Evolutionary conservation across 352 stramenopile genomes (phyloP), one percentile per base, ranked within the genome.

Genomic region (Phytopythium cucurbitacearum): DNA sequence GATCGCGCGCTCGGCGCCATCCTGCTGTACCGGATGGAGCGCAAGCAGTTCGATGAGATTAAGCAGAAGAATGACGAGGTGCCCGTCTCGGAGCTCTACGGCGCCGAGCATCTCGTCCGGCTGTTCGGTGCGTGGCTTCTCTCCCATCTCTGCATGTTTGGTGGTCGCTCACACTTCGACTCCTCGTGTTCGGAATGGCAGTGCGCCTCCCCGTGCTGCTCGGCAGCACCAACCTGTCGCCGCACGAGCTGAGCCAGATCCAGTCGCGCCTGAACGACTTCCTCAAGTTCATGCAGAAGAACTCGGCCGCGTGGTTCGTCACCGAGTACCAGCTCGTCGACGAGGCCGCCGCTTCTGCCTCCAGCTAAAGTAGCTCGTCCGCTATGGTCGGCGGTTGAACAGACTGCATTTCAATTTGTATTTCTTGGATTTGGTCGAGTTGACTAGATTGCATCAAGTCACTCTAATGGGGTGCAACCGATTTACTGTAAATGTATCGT

Each of bases 21-120:
- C 59, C 56, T 98, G 51, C 72, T 98, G 12, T 98, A 98, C 57
- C 76, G 77, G 13, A 84, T 95, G 63, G 91, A 98, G 59, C 84
- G 90, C 40, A 67, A 70, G 49, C 91, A 98, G 76, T 97, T 91
- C 59, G 68, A 94, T 40, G 65, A 92, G 41, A 71, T 95, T 28
- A 72, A 81, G 57, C 62, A 80, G 45, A 71, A 75, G 47, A 64
- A 87, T 44, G 59, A 72, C 35, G 73, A 82, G 42, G 73, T 69
- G 53, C 74, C 73, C 37, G 72, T 93, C 15, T 93, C 85, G n/a
- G 68, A 97, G 60, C 84, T 97, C 32, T 98, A 98, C 59, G 90
- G 90, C 21, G 89, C 81, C 12, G 89, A 98, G 56, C 88, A 97
- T 47, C 69, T 98, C 5, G 72, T 97, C 21, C 74, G 91, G 42